phyloP scores from a whole-genome alignment of 331 rosid species.

The Quercus tomentella region DNA sequence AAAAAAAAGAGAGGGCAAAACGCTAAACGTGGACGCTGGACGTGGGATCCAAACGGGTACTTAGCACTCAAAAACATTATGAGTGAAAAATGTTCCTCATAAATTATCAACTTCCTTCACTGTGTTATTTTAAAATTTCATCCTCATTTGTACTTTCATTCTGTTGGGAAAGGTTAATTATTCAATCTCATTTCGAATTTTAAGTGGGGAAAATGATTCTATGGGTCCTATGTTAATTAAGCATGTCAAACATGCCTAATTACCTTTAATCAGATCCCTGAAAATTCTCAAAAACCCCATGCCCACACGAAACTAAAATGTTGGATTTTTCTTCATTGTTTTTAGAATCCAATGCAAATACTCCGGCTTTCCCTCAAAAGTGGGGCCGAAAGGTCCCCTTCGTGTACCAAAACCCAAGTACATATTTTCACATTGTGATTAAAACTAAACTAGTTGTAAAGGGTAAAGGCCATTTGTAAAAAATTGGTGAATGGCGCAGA shows the following conservation, averaged over 20 bases:
- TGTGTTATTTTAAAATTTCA: neutral
- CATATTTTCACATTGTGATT: conserved; percentile 10
- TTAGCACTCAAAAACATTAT: too few relatives aligned
- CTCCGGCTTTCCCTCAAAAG: conserved; percentile 32
- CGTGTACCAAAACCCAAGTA: neutral
- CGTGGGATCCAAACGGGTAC: too few relatives aligned
- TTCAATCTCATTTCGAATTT: neutral
- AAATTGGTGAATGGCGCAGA: neutral
- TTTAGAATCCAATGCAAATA: conserved; percentile 40
- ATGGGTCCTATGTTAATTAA: conserved; percentile 16
- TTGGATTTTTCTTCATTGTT: neutral
- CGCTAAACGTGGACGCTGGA: too few relatives aligned
- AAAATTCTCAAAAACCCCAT: neutral
- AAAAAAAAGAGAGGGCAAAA: too few relatives aligned
- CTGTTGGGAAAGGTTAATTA: neutral
- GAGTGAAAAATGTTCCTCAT: neutral
- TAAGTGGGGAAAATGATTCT: conserved; percentile 41
- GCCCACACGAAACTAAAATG: neutral
- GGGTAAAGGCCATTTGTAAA: neutral
- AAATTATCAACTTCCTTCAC: too few relatives aligned
- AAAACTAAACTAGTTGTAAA: neutral
- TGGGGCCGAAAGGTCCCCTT: conserved; percentile 37
- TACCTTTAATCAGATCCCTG: conserved; percentile 23
- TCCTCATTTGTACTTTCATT: neutral
- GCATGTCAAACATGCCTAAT: conserved; percentile 14